A percentile compares a stretch with the other conserved stretches of the same genome.
Evolutionary conservation across 2,329 filamentous ascomycete species (phyloP).

Genomic region (Colletotrichum spaethianum): DNA sequence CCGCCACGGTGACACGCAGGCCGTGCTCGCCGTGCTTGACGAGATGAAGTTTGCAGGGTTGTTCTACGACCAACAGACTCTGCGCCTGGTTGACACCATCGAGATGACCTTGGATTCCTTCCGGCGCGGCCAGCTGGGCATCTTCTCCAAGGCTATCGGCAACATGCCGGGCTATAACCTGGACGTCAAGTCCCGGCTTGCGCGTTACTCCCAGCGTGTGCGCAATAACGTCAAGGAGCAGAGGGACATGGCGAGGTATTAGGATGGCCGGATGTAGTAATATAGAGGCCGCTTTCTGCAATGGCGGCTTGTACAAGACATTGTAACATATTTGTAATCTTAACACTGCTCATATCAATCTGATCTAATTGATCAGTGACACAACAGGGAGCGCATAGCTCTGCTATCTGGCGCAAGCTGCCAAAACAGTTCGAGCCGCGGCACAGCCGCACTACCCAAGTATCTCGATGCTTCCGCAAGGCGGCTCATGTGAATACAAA

Average conservation of each 20-base stretch:
- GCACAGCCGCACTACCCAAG: neutral
- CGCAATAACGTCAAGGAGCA: slow-evolving; percentile 9
- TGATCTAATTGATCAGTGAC: neutral
- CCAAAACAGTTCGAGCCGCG: neutral
- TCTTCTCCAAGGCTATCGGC: slow-evolving; percentile 37
- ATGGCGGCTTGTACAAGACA: slow-evolving; percentile 6
- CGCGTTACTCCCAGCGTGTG: slow-evolving; percentile 19
- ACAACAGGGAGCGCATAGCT: neutral
- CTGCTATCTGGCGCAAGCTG: neutral
- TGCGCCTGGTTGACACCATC: slow-evolving; percentile 53
- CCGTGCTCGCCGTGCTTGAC: slow-evolving; percentile 69
- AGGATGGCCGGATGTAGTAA: neutral
- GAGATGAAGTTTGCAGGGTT: slow-evolving; percentile 78
- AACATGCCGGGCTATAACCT: slow-evolving; percentile 41
- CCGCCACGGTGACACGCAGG: slow-evolving; percentile 69
- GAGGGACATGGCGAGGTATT: neutral
- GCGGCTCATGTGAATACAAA: neutral
- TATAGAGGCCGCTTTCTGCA: neutral
- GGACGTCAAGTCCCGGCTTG: slow-evolving; percentile 37
- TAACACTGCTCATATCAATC: neutral
- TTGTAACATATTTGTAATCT: slow-evolving; percentile 12
- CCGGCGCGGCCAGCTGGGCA: slow-evolving; percentile 29
- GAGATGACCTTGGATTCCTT: slow-evolving; percentile 47
- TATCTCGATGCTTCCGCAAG: neutral
- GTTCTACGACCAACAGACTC: slow-evolving; percentile 66